Evolutionary conservation across 139 green algal genomes (phyloP).

Genomic region (Ettlia oleoabundans): DNA sequence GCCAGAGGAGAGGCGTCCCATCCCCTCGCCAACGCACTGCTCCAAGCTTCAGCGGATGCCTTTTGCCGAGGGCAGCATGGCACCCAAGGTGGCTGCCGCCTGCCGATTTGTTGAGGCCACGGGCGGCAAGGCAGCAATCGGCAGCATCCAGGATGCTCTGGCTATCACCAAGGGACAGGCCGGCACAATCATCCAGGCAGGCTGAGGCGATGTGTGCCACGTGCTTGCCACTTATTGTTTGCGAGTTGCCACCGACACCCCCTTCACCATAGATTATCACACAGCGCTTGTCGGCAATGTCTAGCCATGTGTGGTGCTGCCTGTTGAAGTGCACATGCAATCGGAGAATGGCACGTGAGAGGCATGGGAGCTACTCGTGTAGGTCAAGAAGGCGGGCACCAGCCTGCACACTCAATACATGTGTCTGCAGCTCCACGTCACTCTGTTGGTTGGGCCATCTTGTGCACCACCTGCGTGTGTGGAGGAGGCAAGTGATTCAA

Average conservation of each 20-base stretch:
- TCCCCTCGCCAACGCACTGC: slow-evolving; percentile 27
- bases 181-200: slow-evolving; percentile 26
- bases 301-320: no score
- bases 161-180: slow-evolving; percentile 12
- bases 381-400: no score
- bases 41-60: neutral
- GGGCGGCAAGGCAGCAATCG: slow-evolving; percentile 32
- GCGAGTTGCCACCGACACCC: no score
- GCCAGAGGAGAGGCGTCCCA: slow-evolving; percentile 28
- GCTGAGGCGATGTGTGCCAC: neutral
- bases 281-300: no score
- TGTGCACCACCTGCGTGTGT: slow-evolving; percentile 5
- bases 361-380: no score
- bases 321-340: no score
- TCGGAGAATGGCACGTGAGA: no score
- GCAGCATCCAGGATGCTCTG: slow-evolving; percentile 34
- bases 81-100: slow-evolving; percentile 40
- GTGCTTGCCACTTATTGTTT: no score
- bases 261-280: no score
- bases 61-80: slow-evolving; percentile 47
- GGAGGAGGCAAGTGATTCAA: no score
- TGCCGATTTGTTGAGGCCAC: slow-evolving; percentile 37
- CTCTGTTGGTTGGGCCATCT: neutral
- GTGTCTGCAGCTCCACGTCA: no score
- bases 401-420: no score